Evolutionary conservation across 139 green algal species (phyloP), one percentile per base, ranked within the genome.

Genomic region (Chlorella sp.): DNA sequence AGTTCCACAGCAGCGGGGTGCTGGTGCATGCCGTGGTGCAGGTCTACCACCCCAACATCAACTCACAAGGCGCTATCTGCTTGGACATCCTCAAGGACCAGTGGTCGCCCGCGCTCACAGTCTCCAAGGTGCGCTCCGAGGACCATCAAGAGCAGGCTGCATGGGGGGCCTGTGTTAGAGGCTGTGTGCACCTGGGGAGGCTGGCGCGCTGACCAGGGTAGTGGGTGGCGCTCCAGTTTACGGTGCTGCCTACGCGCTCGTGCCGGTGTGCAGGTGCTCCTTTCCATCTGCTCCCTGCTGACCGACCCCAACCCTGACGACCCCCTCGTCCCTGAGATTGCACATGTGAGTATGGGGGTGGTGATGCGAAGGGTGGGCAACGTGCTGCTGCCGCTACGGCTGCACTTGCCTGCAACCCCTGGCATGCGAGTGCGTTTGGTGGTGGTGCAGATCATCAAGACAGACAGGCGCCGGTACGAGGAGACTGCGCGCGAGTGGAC

Each of bases 11-110:
- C n/a, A n/a, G n/a, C n/a, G n/a, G n/a, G n/a, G n/a, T n/a, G n/a
- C n/a, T n/a, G n/a, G n/a, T n/a, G n/a, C n/a, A n/a, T n/a, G n/a
- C n/a, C n/a, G n/a, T n/a, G n/a, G n/a, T 64, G 24, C 62, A 68
- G 62, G 62, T 99, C 62, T 99, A 99, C 81, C 95, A 99, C 77
- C 96, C 95, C 35, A 99, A 99, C 83, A 87, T 99, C 34, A 98
- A 98, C 85, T 93, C 83, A 80, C 93, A 97, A 82, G 95, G 95
- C 23, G 88, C 79, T 77, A 98, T 99, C 70, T 98, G 94, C 84
- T 82, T 99, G 31, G 95, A 98, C 70, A 97, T 99, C 63, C 80
- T 99, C 29, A 98, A 98, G 82, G 95, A 99, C 72, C 91, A 97
- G 79, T 99, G 95, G 95, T 95, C 85, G 71, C 95, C 95, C 20